Evolutionary conservation across 1,284 basidiomycete species (phyloP), one percentile per base, ranked within the genome.

Genomic region (Moesziomyces parantarcticus): DNA sequence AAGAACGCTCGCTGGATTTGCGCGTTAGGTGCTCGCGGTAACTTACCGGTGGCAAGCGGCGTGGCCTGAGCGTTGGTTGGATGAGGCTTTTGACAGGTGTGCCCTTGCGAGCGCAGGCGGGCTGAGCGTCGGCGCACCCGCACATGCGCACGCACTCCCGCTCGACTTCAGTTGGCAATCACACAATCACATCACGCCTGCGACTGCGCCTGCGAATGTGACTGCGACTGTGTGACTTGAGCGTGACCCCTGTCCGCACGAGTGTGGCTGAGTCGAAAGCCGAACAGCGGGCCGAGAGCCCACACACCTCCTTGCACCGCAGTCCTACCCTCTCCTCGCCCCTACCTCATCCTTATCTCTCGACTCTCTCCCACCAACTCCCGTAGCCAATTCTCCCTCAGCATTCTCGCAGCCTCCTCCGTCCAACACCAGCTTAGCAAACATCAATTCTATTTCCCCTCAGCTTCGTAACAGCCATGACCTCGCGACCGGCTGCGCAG

Each of bases 11-110:
- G 29, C 29, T 10, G 2, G 29, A 29, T 11, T 29, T 9, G 29
- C 29, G 29, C 29, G 13, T 11, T 9, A 13, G 29, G 41, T 29
- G 20, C 26, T 21, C n/a, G 41, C n/a, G 26, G 40, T 42, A n/a
- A n/a, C n/a, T n/a, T n/a, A 18, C 42, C 25, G 48, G 29, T 34
- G 29, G 25, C 23, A 21, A 29, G 20, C 42, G 48, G 48, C 21
- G 18, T 43, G 59, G 59, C 42, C 59, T 43, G 47, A 55, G 59
- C 59, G 47, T 43, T 46, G 26, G 5, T 50, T 39, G 36, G 57
- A 56, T 51, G 46, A 59, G 63, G 52, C 29, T 21, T 47, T 59
- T 59, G 63, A 51, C 63, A 65, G 34, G 22, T 50, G 4, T 21
- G 43, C 22, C 21, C 23, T 18, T 20, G 14, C 16, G 18, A 39